Base-by-base conservation (phyloP, 129 eudicot genomes). In the Lactuca sativa region DNA sequence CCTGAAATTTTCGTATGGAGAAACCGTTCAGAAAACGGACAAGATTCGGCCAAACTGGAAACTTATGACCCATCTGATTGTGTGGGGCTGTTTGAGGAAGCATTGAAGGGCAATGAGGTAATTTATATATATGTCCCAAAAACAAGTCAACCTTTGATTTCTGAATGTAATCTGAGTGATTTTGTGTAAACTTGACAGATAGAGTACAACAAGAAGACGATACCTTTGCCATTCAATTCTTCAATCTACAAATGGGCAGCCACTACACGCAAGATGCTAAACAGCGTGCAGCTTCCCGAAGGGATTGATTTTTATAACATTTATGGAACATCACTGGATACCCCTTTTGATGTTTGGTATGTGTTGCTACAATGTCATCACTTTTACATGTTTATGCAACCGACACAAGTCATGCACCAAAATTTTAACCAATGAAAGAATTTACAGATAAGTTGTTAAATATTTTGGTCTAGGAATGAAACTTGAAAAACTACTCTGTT, bases 291-390 rank as follows among this genome's bases (percentile, higher is more conserved):
- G 43, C 81, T 89, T 8, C 98, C 98, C 0, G 34, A 82, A 72
- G 96, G 96, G 44, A 69, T 92, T 59, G 56, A 80, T 6, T 92
- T 92, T 77, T 92, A 89, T 77, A 92, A 82, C 82, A 85, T 92
- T 25, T 92, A 71, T 56, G 98, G 96, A 67, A 92, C 95, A 74
- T 75, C 86, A 62, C 57, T 65, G 1, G 98, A 92, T 58, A 89
- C 96, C 17, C 98, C 98, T 59, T 89, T 89, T 68, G 90, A 92
- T 76, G 95, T 89, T 62, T 83, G 92, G 98, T 92, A 83, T 31
- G 98, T 72, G 38, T 11, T 47, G 3, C 52, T 11, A 47, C 15
- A 9, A 43, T 43, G 3, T 43, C 9, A n/a, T 47, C 52, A 8
- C 49, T 43, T 43, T 43, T 9, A 43, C 13, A 9, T 8, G 13